Base-by-base conservation (phyloP, 148 eudicot genomes). In the Simmondsia chinensis region DNA sequence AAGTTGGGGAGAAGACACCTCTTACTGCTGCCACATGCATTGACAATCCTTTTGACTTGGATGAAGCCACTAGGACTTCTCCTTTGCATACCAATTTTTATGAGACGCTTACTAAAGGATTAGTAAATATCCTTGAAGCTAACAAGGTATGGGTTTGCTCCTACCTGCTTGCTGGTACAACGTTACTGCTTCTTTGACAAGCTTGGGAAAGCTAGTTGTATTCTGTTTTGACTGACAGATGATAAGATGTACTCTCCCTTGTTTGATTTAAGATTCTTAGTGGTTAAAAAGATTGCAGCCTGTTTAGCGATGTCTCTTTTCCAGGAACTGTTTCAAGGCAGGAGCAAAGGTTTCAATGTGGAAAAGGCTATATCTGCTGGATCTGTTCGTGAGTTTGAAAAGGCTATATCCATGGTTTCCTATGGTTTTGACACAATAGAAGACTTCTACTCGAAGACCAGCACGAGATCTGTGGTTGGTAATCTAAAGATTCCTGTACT, bases 31-130 rank as follows among this genome's bases (percentile, higher is more conserved):
- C 94, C 19, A 68, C 82, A 17, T 91, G 97, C 70, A 76, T 91
- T 46, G 71, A 91, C 74, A 91, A 91, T 57, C 99, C 99, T 57
- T 91, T 91, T 48, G 89, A 91, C 61, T 71, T 91, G 46, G 88
- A 91, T 50, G 88, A 76, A 60, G 75, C 79, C 43, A 66, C 87
- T 18, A 75, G 82, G 68, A 61, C 61, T 20, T 54, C 74, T 29
- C 47, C 66, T 52, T 54, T 61, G 61, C 52, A 62, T 15, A 33
- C 18, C 40, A 52, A 39, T 44, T 43, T 72, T 57, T 68, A 72
- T 73, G 59, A 61, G 55, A 70, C 61, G 56, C 81, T 85, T 16
- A 74, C 72, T 37, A 45, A 50, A 43, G 95, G 99, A 41, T 64
- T 91, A 54, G 61, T 76, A 13, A 65, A 77, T 61, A 85, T 91